Base-by-base conservation (phyloP, 1,139 yeast species). In the Nadsonia starkeyi-henricii region DNA sequence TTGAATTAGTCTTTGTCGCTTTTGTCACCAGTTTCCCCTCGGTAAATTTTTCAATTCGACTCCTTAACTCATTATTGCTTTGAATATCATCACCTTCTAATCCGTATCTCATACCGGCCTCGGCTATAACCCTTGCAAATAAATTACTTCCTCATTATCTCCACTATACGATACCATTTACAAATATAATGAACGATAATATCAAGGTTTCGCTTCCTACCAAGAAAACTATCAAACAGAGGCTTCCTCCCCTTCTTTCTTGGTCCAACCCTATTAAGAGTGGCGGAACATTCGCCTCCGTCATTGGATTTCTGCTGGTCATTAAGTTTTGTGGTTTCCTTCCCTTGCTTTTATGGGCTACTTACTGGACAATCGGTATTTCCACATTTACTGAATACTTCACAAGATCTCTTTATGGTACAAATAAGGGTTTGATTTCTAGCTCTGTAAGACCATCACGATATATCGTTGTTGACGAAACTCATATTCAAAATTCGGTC, bases 251-350 rank as follows among this genome's bases (percentile, higher is more conserved):
- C 50, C 69, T 88, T 56, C 71, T 89, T 54, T 78, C 89, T 55
- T 89, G 97, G 97, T 74, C 77, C 58, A 76, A 85, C 62, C 96
- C 96, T 42, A 69, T 74, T 55, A 73, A 74, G 60, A 80, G 96
- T 50, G 96, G 84, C 53, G 79, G 81, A 60, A 78, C 82, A 43
- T 78, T 88, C 57, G 94, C 83, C 47, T 74, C 79, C 46, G 67
- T 80, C 49, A 61, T 89, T 45, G 68, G 73, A 39, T 70, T 74
- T 21, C 71, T 89, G 61, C 59, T 83, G 52, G 68, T 83, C 41
- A 63, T 85, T 61, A 83, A 85, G 65, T 77, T 74, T 53, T 79
- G 85, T 59, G 80, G 85, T 64, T 66, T 86, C 58, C 63, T 85
- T 60, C 79, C 85, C 55, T 69, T 83, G 54, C 70, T 82, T 60